Percentiles rank a stretch among this genome's conserved stretches.
phyloP scores from a whole-genome alignment of 257 asterid species.

The Galeopsis tetrahit region DNA sequence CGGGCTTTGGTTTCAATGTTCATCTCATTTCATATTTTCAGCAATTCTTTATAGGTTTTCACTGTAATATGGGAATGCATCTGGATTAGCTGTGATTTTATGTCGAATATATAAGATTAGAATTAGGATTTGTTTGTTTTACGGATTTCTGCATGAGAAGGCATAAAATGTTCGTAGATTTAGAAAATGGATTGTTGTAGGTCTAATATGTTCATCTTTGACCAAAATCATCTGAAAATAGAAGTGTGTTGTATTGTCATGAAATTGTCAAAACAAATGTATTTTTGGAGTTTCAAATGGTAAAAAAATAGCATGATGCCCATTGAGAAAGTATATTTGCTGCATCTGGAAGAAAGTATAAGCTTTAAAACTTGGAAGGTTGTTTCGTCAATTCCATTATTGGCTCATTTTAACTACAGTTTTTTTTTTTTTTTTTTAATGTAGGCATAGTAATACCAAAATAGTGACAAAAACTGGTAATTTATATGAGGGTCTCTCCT shows the following conservation, averaged over 20 bases:
- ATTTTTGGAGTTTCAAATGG: not conserved
- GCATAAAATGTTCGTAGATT: not conserved
- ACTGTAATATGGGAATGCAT: not conserved
- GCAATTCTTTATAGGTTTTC: not conserved
- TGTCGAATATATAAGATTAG: not conserved
- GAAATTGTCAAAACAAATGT: not conserved
- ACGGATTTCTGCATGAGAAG: not conserved
- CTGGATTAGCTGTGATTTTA: not conserved
- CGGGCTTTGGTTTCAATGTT: not conserved
- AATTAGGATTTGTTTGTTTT: not conserved
- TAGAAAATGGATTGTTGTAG: not conserved
- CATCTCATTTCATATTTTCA: slow-evolving; percentile 14
- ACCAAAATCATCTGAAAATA: not conserved
- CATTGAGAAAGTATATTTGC: not conserved
- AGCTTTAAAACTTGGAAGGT: not conserved
- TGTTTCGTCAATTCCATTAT: slow-evolving; percentile 13
- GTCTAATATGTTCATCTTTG: slow-evolving; percentile 22
- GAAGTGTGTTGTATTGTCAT: not conserved
- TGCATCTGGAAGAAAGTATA: not conserved
- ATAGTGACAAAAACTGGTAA: not conserved
- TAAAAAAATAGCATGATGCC: not conserved
- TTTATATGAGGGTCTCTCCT: slow-evolving; percentile 1
- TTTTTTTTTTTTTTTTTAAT: not conserved
- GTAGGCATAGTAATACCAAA: not conserved
- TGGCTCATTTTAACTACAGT: not conserved